Conservation (phyloP, 495 filamentous ascomycete genomes). For the Achaetomiella virescens region DNA sequence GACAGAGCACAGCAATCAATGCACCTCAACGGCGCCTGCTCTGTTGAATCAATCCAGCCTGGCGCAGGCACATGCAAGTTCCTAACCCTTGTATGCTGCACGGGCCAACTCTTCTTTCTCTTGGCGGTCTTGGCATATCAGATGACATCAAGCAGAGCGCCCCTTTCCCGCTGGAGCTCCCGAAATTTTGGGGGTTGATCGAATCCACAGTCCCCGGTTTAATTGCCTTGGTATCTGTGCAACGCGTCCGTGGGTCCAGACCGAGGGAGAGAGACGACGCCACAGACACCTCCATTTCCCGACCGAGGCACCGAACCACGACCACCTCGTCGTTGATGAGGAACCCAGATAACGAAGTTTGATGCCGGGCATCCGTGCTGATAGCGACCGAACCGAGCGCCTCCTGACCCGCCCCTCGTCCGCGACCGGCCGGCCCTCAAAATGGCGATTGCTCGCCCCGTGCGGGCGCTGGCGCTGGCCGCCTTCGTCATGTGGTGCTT, state of each 20-base stretch:
- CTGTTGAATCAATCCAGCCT: too few relatives aligned
- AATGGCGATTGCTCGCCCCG: slow-evolving; percentile 79
- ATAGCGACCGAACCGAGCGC: neutral
- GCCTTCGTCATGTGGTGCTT: slow-evolving; percentile 66
- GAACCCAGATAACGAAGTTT: neutral
- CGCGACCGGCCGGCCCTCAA: neutral
- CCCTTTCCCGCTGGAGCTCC: neutral
- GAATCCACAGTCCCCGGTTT: neutral
- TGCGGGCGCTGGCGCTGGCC: slow-evolving; percentile 68
- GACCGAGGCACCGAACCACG: neutral
- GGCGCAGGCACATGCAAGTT: too few relatives aligned
- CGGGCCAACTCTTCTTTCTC: too few relatives aligned
- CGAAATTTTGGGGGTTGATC: neutral
- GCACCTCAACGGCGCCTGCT: too few relatives aligned
- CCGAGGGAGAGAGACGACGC: too few relatives aligned
- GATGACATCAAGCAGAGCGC: neutral
- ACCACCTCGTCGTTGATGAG: slow-evolving; percentile 3
- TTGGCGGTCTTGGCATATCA: too few relatives aligned
- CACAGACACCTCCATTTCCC: neutral
- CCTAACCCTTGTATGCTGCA: neutral
- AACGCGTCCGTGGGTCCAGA: neutral
- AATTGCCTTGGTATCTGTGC: neutral
- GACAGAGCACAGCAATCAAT: too few relatives aligned
- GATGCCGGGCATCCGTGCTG: slow-evolving; percentile 6
- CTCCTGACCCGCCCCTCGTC: neutral